These are phyloP conservation scores for Cucurbita moschata DNA, from an alignment of 306 rosid species.

Conservation along the genomic window DNA sequence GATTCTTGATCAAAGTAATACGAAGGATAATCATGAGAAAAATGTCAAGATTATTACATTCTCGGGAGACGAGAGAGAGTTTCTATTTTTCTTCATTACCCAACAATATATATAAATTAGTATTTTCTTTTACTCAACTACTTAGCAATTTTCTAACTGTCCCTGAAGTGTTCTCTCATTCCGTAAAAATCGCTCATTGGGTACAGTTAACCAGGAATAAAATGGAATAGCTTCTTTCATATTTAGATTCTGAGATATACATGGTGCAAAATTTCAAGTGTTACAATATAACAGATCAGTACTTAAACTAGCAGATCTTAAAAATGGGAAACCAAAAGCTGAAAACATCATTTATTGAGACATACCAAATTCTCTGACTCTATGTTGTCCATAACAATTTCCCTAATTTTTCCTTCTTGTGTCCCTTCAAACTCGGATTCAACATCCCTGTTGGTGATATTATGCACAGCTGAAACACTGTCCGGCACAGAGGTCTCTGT, in stretches of 20 bases:
- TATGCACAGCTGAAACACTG: constrained; percentile 50
- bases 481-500: constrained; percentile 42
- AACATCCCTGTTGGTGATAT: constrained; percentile 52
- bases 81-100: background rate
- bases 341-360: constrained; percentile 3
- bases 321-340: constrained; percentile 11
- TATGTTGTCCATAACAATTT: constrained; percentile 55
- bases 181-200: background rate
- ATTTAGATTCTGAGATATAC: background rate
- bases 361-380: constrained; percentile 43
- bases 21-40: background rate
- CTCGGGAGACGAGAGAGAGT: background rate
- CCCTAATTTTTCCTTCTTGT: constrained; percentile 73
- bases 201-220: background rate
- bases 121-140: background rate
- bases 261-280: background rate
- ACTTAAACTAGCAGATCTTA: background rate
- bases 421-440: constrained; percentile 58
- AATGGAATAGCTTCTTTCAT: background rate
- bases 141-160: background rate
- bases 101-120: background rate
- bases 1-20: background rate
- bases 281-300: background rate
- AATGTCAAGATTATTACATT: background rate
- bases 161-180: background rate